Evolutionary conservation across 2,329 filamentous ascomycete species (phyloP).

Genomic region (Nemania abortiva): DNA sequence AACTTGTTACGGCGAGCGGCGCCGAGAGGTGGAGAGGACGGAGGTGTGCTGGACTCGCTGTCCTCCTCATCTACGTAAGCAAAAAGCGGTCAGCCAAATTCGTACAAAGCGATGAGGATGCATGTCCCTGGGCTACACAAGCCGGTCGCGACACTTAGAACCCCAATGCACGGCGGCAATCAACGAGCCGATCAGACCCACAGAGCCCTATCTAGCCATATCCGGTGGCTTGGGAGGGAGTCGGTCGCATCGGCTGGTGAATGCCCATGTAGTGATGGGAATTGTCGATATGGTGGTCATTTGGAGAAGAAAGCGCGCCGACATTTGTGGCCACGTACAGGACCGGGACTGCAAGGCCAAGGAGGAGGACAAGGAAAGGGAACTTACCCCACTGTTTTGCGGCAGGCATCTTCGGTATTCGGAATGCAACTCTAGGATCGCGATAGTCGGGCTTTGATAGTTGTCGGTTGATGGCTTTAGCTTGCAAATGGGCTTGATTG

Average conservation of each 20-base stretch:
- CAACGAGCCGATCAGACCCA: conserved; percentile 37
- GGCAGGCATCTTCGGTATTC: conserved; percentile 51
- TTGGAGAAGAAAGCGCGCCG: conserved; percentile 12
- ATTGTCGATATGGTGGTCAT: conserved; percentile 38
- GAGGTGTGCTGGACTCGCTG: conserved; percentile 53
- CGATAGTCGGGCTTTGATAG: background rate
- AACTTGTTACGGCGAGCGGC: conserved; percentile 73
- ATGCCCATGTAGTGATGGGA: conserved; percentile 28
- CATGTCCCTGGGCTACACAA: conserved; percentile 31
- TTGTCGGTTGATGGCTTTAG: background rate
- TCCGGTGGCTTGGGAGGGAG: conserved; percentile 15
- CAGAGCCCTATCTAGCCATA: conserved; percentile 30
- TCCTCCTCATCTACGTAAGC: conserved; percentile 53
- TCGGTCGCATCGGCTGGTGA: conserved; percentile 3
- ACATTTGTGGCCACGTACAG: conserved; percentile 6
- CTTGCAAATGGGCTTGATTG: background rate
- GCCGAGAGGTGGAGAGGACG: conserved; percentile 55
- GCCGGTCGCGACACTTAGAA: conserved; percentile 27
- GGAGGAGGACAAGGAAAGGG: conserved; percentile 22
- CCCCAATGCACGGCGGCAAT: conserved; percentile 17
- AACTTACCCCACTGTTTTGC: conserved; percentile 58
- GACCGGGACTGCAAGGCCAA: background rate
- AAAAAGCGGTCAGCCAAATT: conserved; percentile 44
- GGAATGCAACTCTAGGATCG: background rate
- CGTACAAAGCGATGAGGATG: conserved; percentile 30